Base-by-base conservation (phyloP, 306 rosid species). In the Rosa chinensis region DNA sequence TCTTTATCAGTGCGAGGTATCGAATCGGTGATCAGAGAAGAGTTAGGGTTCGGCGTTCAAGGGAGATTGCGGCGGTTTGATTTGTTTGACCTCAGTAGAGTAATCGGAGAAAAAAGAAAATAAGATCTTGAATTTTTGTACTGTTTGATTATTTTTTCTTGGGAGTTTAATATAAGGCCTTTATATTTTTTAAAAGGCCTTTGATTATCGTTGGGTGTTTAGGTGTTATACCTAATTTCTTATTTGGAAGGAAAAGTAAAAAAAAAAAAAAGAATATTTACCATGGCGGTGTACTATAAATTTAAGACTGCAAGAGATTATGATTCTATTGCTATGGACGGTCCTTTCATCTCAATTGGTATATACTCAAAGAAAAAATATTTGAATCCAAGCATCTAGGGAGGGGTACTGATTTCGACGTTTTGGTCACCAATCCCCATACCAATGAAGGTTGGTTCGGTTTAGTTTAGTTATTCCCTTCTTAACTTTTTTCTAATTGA, bases 261-360 rank as follows among this genome's bases (percentile, higher is more conserved):
- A 78, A 90, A 82, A 83, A 78, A 28, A 28, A 78, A 78, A n/a
- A 32, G 5, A 32, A 85, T 49, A 32, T 52, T 78, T 87, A 84
- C 90, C 88, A 96, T 96, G 99, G 99, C 98, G 88, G 99, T 96
- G 87, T 96, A 93, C 92, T 96, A 96, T 89, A 96, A 96, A 96
- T 93, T 93, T 91, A 96, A 96, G 94, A 96, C 98, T 91, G 99
- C 99, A 90, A 96, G 82, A 96, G 99, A 96, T 92, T 96, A 89
- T 88, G 99, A 96, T 96, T 96, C 98, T 82, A 91, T 96, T 89
- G 87, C 99, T 76, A 88, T 96, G 98, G 98, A 93, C 86, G 99
- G 99, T 87, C 97, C 98, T 84, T 96, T 93, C 96, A 92, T 96
- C 97, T 88, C 99, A 78, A 96, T 96, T 90, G 96, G 96, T 89